Conservation (phyloP, 495 filamentous ascomycete genomes). For the Podospora didyma region DNA sequence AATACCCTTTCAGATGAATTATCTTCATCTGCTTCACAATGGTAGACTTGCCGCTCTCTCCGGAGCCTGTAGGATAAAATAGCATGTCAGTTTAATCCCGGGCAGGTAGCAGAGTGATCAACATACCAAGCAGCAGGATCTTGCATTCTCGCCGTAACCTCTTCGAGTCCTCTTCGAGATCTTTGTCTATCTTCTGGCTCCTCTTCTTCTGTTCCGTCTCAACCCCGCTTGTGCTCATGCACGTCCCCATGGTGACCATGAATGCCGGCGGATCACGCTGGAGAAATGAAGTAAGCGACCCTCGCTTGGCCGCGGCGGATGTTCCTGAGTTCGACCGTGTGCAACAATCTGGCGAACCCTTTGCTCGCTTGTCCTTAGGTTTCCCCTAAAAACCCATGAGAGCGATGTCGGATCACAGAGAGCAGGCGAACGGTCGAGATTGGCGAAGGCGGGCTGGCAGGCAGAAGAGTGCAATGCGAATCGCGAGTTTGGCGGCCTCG, state of each 20-base stretch:
- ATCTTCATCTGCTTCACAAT: slow-evolving; percentile 99
- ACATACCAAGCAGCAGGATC: slow-evolving; percentile 86
- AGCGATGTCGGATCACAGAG: slow-evolving; percentile 2
- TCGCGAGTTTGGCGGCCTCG: no score
- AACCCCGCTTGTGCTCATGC: slow-evolving; percentile 77
- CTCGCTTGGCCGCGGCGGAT: slow-evolving; percentile 5
- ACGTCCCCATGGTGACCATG: slow-evolving; percentile 73
- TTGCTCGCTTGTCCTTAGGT: slow-evolving; percentile 15
- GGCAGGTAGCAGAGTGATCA: neutral
- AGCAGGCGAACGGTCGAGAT: neutral
- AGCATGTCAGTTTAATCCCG: neutral
- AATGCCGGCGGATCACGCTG: slow-evolving; percentile 10
- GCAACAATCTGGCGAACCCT: slow-evolving; percentile 5
- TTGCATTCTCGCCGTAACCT: slow-evolving; percentile 95
- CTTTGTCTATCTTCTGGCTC: slow-evolving; percentile 89
- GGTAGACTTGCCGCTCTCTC: slow-evolving; percentile 97
- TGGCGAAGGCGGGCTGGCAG: neutral
- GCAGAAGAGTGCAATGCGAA: neutral
- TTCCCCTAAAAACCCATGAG: slow-evolving; percentile 23
- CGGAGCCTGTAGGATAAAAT: slow-evolving; percentile 62
- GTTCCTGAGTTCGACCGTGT: neutral
- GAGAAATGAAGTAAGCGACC: slow-evolving; percentile 8
- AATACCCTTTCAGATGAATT: slow-evolving; percentile 96
- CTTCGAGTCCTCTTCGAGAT: slow-evolving; percentile 87
- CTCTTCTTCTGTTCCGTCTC: slow-evolving; percentile 88